Evolutionary conservation across 148 eudicot genomes (phyloP), one percentile per base, ranked within the genome.

Genomic region (Fagopyrum esculentum): DNA sequence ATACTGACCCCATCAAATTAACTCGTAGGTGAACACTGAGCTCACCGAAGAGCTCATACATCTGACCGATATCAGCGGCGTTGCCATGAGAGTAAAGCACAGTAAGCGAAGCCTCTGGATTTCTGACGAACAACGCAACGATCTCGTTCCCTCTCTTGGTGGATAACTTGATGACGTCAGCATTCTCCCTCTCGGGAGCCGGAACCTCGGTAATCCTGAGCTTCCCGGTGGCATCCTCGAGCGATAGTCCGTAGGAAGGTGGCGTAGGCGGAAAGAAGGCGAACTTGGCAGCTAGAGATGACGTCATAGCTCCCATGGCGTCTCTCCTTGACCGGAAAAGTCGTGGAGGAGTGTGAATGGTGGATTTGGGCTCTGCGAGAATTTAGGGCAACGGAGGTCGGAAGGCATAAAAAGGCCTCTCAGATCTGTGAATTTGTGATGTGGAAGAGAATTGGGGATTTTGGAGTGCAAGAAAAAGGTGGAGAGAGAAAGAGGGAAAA

Each of bases 11-110:
- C 86, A 91, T 79, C 82, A 91, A 81, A 81, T 91, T 91, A 73
- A 91, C 90, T 73, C 83, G 82, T 73, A 91, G 88, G 52, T 85
- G 93, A 78, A 80, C 15, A 76, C 93, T 86, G 72, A 91, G 97
- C 76, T 91, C 91, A 52, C 80, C 77, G 74, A 91, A 89, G 52
- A 91, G 79, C 78, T 87, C 90, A 68, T 87, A 87, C 97, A 91
- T 89, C 84, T 91, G 97, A 6, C 97, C 97, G 63, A 91, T 69
- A 89, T 91, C 97, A 71, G 97, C 97, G 0, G 97, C 97, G 78
- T 91, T 91, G 0, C 97, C 97, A 78, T 91, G 97, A 1, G 97
- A 91, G 74, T 91, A 91, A 66, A 91, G 69, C 71, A 91, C 52
- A 73, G 93, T 89, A n/a, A 84, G 78, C 76, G 80, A 79, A 5